Evolutionary conservation across 305 asterid genomes (phyloP).

Genomic region (Fraxinus xanthoxyloides): DNA sequence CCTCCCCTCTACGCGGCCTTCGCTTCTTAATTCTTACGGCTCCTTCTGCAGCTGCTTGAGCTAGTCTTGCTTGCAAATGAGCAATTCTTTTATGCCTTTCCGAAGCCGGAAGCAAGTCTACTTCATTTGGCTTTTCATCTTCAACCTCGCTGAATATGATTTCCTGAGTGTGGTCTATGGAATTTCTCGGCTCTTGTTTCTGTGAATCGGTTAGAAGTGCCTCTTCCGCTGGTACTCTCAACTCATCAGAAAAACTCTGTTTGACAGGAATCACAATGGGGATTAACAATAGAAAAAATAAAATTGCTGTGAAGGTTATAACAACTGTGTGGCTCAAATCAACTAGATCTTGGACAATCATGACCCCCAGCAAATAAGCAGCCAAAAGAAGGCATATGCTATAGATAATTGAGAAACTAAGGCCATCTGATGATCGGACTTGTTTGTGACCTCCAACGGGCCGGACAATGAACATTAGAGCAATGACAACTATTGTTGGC

Average conservation of each 20-base stretch:
- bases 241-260: constrained; percentile 40
- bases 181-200: constrained; percentile 42
- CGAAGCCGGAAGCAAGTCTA: constrained; percentile 56
- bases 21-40: constrained; percentile 76
- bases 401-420: constrained; percentile 61
- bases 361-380: constrained; percentile 70
- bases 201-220: constrained; percentile 47
- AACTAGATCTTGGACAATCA: constrained; percentile 70
- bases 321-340: constrained; percentile 40
- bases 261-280: constrained; percentile 67
- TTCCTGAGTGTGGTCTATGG: constrained; percentile 43
- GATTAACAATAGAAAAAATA: constrained; percentile 56
- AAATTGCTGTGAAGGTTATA: constrained; percentile 46
- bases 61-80: constrained; percentile 67
- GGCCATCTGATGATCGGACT: constrained; percentile 52
- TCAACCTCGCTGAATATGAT: constrained; percentile 80
- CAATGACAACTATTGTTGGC: constrained; percentile 65
- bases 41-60: constrained; percentile 94
- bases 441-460: constrained; percentile 92
- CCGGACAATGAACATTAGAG: constrained; percentile 75
- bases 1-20: constrained; percentile 93
- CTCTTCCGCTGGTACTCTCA: constrained; percentile 47
- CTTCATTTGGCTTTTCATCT: constrained; percentile 77
- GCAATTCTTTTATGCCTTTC: constrained; percentile 84
- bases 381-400: constrained; percentile 67